Conservation (phyloP, 2,329 filamentous ascomycete genomes). For the Passalora sequoiae region DNA sequence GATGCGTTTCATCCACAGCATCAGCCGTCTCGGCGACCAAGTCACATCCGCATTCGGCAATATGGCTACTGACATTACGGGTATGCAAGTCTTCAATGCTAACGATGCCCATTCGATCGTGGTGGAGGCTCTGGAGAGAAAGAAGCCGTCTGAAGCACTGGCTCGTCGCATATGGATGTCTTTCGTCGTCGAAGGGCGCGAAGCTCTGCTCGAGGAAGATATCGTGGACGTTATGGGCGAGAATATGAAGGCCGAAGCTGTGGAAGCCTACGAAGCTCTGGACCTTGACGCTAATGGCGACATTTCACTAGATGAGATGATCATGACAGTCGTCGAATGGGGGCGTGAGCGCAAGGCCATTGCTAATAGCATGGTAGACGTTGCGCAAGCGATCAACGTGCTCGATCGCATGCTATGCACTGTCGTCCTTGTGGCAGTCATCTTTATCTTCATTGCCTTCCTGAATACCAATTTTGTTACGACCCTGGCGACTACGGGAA, state of each 20-base stretch:
- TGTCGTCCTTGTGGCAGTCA: constrained; percentile 70
- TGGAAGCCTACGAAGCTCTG: constrained; percentile 74
- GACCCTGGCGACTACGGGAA: constrained; percentile 83
- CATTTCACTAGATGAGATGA: constrained; percentile 92
- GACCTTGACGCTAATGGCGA: constrained; percentile 90
- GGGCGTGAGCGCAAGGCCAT: constrained; percentile 84
- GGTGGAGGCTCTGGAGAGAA: constrained; percentile 80
- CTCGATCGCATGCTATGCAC: constrained; percentile 81
- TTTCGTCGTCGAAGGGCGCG: constrained; percentile 84
- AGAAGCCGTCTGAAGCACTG: constrained; percentile 78
- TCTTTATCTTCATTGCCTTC: constrained; percentile 65
- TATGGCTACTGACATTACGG: constrained; percentile 88
- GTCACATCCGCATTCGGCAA: constrained; percentile 90
- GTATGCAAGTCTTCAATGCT: constrained; percentile 90
- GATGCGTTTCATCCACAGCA: constrained; percentile 66
- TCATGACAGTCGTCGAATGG: constrained; percentile 77
- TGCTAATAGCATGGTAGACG: constrained; percentile 90
- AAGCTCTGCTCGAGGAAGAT: constrained; percentile 73
- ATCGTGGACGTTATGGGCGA: constrained; percentile 80
- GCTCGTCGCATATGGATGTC: constrained; percentile 98
- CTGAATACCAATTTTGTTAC: constrained; percentile 80
- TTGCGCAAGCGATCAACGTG: constrained; percentile 86
- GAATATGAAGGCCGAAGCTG: constrained; percentile 68
- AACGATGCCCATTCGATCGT: constrained; percentile 87
- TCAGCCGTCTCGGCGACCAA: constrained; percentile 80